Base-by-base conservation (phyloP, 371 early-diverging fungal species). In the Rhizopus stolonifer region DNA sequence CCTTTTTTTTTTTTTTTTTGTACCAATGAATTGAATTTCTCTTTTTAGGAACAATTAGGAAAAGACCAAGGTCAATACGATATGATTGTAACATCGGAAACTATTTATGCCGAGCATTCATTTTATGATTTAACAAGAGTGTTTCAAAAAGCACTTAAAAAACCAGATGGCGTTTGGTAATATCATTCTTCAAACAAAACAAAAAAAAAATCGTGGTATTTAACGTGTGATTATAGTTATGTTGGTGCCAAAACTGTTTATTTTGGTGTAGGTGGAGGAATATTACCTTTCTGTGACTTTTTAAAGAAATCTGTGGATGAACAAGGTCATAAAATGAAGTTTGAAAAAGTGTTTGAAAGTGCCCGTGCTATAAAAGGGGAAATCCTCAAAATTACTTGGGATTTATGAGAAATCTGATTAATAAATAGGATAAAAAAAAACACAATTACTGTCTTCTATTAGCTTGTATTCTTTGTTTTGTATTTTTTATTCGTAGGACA, bases 161-260 rank as follows among this genome's bases (percentile, higher is more conserved):
- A 77, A 25, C 85, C 84, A 13, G 60, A 66, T 44, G 91, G 92
- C 34, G 70, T 85, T 44, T 89, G 83, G 82, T 89, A 85, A 80
- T 82, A 70, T 29, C 19, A 6, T 22, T 6, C 10, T 31, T 14
- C 9, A 23, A 19, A 34, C 13, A 49, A 3, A 25, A 3, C 3
- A 15, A 49, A 15, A 36, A 15, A 36, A 1, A 10, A 50, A 39
- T 14, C 4, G 36, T 36, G 5, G 11, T 4, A 36, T 31, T 24
- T 24, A 29, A 34, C 18, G 14, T 45, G 9, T 32, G 21, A 18
- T 22, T 23, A 23, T 67, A 87, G 90, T 11, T 86, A 87, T 48
- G 83, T 97, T 10, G 95, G 95, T 8, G 95, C 96, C 34, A 97
- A 97, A 63, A 83, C 91, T 1, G 83, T 88, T 8, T 97, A 97